Percentiles rank a stretch among this genome's conserved stretches.
These are phyloP conservation scores for Ustilago hordei DNA, from an alignment of 1,284 basidiomycete species.

Conservation along the genomic window DNA sequence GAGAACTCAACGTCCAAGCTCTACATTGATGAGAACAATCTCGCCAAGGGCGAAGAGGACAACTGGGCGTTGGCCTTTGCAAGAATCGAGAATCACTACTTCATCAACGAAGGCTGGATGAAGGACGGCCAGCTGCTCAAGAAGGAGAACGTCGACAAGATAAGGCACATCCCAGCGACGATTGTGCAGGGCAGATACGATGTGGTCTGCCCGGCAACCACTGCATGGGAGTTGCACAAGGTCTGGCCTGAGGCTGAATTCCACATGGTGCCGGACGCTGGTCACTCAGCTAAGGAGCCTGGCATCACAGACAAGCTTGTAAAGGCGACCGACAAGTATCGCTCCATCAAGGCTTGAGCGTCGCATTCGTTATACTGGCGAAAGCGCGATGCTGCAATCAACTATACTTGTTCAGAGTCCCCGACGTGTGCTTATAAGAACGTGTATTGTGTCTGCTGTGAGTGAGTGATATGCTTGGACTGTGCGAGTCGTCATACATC, in stretches of 20 bases:
- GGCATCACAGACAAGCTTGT: conserved; percentile 81
- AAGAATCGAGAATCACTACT: conserved; percentile 91
- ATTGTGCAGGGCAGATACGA: conserved; percentile 80
- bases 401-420: background rate
- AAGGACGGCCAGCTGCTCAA: conserved; percentile 87
- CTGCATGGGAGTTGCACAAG: conserved; percentile 68
- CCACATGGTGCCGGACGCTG: conserved; percentile 84
- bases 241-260: conserved; percentile 52
- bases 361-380: too few species aligned
- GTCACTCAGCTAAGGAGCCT: conserved; percentile 85
- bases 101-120: conserved; percentile 83
- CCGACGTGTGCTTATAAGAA: background rate
- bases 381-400: too few species aligned
- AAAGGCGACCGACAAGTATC: conserved; percentile 73
- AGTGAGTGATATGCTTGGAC: background rate
- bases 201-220: conserved; percentile 72
- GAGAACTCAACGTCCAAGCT: conserved; percentile 65
- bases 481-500: conserved; percentile 19
- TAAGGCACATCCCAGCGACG: conserved; percentile 76
- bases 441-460: background rate
- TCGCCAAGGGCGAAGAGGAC: conserved; percentile 55
- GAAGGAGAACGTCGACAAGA: conserved; percentile 86
- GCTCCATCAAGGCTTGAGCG: conserved; percentile 22
- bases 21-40: conserved; percentile 56
- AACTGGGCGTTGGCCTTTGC: conserved; percentile 76